These are phyloP conservation scores for Diospyros lotus DNA, from an alignment of 148 eudicot genomes.

Conservation along the genomic window DNA sequence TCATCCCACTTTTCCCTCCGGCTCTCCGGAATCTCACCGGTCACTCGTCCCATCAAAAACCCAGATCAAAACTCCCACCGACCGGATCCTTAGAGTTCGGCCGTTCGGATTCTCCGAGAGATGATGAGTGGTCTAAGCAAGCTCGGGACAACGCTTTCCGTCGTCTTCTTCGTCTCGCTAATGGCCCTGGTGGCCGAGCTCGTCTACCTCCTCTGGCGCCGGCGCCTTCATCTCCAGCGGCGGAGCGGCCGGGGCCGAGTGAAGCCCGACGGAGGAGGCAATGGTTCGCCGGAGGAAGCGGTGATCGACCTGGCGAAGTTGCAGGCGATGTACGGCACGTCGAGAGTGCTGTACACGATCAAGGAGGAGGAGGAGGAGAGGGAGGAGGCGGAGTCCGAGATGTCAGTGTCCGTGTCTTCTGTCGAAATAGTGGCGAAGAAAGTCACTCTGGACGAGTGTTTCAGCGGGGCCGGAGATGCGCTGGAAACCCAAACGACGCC, in stretches of 20 bases:
- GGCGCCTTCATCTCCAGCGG: background rate
- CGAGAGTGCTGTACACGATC: constrained; percentile 28
- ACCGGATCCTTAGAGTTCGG: background rate
- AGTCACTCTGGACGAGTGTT: background rate
- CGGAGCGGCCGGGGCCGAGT: background rate
- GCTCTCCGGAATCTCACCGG: constrained; percentile 3
- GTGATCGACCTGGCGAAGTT: constrained; percentile 13
- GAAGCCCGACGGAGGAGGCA: too few relatives aligned
- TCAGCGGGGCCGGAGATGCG: background rate
- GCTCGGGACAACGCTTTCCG: constrained; percentile 15
- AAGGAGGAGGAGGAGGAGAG: constrained; percentile 20
- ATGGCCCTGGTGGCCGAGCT: constrained; percentile 29
- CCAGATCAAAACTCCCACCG: too few relatives aligned
- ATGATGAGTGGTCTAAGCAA: constrained; percentile 6
- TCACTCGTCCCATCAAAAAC: background rate
- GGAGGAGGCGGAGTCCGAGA: constrained; percentile 20
- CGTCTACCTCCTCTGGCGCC: constrained; percentile 31
- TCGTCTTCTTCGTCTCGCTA: constrained; percentile 22
- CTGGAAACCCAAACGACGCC: constrained; percentile 22
- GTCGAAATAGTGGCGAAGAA: background rate
- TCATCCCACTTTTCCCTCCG: background rate
- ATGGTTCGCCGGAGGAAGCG: background rate
- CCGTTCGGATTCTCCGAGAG: background rate
- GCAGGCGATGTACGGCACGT: constrained; percentile 26
- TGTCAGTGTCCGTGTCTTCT: background rate